Conservation (phyloP, 2,329 filamentous ascomycete genomes). For the Clonostachys byssicola region DNA sequence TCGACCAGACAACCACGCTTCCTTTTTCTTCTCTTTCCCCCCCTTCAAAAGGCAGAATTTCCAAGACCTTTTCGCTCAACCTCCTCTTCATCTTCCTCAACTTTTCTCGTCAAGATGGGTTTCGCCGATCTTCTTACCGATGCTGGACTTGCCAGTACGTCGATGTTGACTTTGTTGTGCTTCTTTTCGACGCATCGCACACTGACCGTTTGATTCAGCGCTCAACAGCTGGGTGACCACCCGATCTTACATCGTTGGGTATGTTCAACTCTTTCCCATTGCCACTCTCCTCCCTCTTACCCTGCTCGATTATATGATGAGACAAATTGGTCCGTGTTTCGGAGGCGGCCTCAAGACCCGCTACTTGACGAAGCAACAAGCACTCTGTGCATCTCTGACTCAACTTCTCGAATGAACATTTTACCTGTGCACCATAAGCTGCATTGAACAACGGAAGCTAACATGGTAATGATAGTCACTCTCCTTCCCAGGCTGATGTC, state of each 20-base stretch:
- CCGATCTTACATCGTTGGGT: conserved; percentile 81
- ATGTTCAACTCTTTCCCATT: conserved; percentile 34
- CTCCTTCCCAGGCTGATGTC: conserved; percentile 91
- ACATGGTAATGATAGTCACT: conserved; percentile 30
- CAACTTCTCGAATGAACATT: conserved; percentile 5
- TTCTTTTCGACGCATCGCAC: conserved; percentile 16
- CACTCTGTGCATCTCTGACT: conserved; percentile 69
- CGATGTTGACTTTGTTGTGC: conserved; percentile 12
- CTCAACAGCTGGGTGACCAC: conserved; percentile 72
- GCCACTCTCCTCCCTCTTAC: neutral
- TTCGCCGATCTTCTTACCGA: conserved; percentile 66
- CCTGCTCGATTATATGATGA: conserved; percentile 55
- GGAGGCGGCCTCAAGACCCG: conserved; percentile 90
- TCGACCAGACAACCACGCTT: conserved; percentile 26
- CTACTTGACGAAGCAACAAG: conserved; percentile 63
- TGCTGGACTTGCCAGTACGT: conserved; percentile 50
- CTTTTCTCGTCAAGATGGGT: conserved; percentile 50
- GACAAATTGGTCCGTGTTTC: conserved; percentile 93
- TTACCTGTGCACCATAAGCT: conserved; percentile 1
- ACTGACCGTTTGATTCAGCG: conserved; percentile 41
- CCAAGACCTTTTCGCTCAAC: conserved; percentile 1
- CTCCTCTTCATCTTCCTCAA: conserved; percentile 6
- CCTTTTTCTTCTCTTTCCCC: conserved; percentile 19
- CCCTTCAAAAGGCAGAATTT: conserved; percentile 18
- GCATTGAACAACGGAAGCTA: conserved; percentile 1